Evolutionary conservation across 352 stramenopile genomes (phyloP).

Genomic region (Globisporangium okanoganense): DNA sequence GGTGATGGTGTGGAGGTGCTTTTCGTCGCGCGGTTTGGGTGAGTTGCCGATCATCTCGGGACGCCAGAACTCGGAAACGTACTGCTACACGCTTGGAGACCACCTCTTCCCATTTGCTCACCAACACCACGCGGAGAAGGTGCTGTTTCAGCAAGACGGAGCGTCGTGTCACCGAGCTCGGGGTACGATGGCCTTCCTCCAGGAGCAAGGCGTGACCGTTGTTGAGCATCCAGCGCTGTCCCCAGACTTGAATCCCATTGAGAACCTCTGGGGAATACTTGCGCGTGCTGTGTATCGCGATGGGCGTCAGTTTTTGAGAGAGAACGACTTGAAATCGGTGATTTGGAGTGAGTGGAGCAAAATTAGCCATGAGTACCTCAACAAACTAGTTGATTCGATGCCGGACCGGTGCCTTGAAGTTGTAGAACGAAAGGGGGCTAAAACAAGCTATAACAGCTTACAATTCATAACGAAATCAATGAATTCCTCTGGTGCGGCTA

Average conservation of each 20-base stretch:
- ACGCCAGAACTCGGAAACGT: too few relatives aligned
- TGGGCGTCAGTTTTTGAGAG: background rate
- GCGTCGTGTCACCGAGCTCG: background rate
- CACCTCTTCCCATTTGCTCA: too few relatives aligned
- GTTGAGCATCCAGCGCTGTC: background rate
- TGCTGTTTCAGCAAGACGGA: background rate
- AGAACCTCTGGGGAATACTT: too few relatives aligned
- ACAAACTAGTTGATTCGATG: background rate
- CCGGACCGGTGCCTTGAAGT: background rate
- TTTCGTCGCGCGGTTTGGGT: too few relatives aligned
- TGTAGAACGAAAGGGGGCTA: background rate
- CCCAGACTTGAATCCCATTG: too few relatives aligned
- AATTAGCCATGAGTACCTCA: background rate
- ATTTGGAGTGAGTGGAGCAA: background rate
- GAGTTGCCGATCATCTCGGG: too few relatives aligned
- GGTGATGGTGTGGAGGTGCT: too few relatives aligned
- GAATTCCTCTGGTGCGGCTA: too few relatives aligned
- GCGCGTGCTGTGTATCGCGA: background rate
- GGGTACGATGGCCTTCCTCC: background rate
- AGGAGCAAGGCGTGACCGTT: background rate
- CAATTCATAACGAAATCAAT: too few relatives aligned
- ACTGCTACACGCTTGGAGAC: too few relatives aligned
- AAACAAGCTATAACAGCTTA: constrained; percentile 4
- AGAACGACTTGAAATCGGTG: background rate
- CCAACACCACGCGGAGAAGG: too few relatives aligned